phyloP scores from a whole-genome alignment of 2,329 filamentous ascomycete genomes.

The Fusarium secorum region DNA sequence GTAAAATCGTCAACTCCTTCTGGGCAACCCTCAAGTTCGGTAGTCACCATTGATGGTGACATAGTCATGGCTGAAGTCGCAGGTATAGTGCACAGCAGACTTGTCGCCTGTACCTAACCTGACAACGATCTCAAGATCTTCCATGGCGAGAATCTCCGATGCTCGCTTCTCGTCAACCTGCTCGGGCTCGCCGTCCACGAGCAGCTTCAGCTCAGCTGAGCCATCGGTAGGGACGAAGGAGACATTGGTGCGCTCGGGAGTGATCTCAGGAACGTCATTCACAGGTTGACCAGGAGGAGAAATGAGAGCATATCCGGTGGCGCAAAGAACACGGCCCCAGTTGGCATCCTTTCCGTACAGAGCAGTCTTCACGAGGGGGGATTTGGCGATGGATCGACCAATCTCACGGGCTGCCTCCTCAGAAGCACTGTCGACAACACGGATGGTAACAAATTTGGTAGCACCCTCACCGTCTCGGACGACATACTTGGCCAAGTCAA shows the following conservation, averaged over 20 bases:
- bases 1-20: neutral
- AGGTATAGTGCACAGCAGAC: conserved; percentile 82
- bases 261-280: conserved; percentile 69
- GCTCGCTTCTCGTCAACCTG: conserved; percentile 78
- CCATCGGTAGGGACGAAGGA: conserved; percentile 82
- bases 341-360: conserved; percentile 97
- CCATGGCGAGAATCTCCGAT: conserved; percentile 77
- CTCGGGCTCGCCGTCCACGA: conserved; percentile 83
- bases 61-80: conserved; percentile 86
- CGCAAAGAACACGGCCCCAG: conserved; percentile 97
- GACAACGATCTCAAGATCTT: conserved; percentile 82
- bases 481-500: conserved; percentile 87
- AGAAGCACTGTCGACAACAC: conserved; percentile 75
- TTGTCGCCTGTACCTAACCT: conserved; percentile 72
- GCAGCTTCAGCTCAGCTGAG: conserved; percentile 76
- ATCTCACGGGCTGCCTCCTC: conserved; percentile 78
- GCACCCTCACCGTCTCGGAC: conserved; percentile 97
- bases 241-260: conserved; percentile 76
- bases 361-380: conserved; percentile 95
- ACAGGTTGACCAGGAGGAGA: conserved; percentile 64
- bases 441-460: conserved; percentile 96
- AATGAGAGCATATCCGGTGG: conserved; percentile 81
- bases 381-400: conserved; percentile 87
- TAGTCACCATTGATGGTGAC: conserved; percentile 75
- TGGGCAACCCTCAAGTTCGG: conserved; percentile 57